Evolutionary conservation across 257 asterid genomes (phyloP).

Genomic region (Lavandula angustifolia): DNA sequence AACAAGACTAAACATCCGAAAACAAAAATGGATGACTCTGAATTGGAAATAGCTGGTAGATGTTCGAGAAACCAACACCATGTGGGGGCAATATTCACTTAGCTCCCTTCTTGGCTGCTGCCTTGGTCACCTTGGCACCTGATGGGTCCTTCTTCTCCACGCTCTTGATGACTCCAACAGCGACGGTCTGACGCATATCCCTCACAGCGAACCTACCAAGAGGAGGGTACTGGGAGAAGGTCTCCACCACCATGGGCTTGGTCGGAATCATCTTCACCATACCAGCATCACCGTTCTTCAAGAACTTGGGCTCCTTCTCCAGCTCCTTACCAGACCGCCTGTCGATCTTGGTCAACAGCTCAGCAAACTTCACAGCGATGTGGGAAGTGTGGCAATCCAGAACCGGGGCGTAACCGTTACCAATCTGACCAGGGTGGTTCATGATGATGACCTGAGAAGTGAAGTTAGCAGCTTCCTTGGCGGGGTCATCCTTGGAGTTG

Average conservation of each 20-base stretch:
- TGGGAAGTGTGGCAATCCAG: slow-evolving; percentile 50
- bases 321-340: slow-evolving; percentile 46
- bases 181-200: slow-evolving; percentile 54
- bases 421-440: slow-evolving; percentile 52
- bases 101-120: slow-evolving; percentile 52
- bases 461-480: slow-evolving; percentile 40
- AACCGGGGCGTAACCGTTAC: slow-evolving; percentile 45
- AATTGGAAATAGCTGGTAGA: too few relatives aligned
- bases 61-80: too few relatives aligned
- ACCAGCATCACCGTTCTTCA: slow-evolving; percentile 48
- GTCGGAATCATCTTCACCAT: slow-evolving; percentile 45
- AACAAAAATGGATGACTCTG: background rate
- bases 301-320: slow-evolving; percentile 43
- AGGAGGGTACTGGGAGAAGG: slow-evolving; percentile 44
- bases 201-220: slow-evolving; percentile 47
- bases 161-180: slow-evolving; percentile 47
- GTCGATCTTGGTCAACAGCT: slow-evolving; percentile 45
- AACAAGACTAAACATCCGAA: slow-evolving; percentile 1
- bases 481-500: slow-evolving; percentile 48
- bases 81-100: slow-evolving; percentile 28
- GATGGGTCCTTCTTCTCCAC: slow-evolving; percentile 50
- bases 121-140: slow-evolving; percentile 51
- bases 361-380: slow-evolving; percentile 44
- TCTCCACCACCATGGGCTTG: slow-evolving; percentile 49
- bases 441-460: slow-evolving; percentile 47